These are phyloP conservation scores for Nemania sp. DNA, from an alignment of 2,329 filamentous ascomycete species.

Conservation along the genomic window DNA sequence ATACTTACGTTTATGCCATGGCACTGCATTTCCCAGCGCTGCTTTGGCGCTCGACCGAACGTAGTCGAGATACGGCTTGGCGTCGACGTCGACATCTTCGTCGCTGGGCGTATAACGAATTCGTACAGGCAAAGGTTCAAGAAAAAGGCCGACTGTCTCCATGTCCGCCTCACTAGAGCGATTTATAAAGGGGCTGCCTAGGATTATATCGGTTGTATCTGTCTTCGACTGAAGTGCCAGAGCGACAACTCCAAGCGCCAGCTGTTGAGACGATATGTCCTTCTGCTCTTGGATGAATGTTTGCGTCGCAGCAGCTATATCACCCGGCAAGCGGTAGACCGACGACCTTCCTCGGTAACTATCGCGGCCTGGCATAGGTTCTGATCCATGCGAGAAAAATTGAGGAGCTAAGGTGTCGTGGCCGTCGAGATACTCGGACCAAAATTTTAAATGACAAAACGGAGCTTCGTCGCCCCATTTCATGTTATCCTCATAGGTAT, in stretches of 20 bases:
- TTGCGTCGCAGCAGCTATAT: background rate
- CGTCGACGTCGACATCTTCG: background rate
- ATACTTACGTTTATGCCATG: constrained; percentile 8
- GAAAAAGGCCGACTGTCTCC: constrained; percentile 19
- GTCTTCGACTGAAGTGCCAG: constrained; percentile 1
- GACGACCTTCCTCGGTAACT: background rate
- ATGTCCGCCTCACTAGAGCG: constrained; percentile 5
- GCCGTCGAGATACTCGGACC: constrained; percentile 9
- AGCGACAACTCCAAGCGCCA: constrained; percentile 1
- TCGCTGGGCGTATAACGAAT: background rate
- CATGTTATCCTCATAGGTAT: constrained; percentile 4
- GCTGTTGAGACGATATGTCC: constrained; percentile 12
- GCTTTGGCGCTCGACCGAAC: background rate
- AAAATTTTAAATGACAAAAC: background rate
- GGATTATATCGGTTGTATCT: constrained; percentile 1
- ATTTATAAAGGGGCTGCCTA: constrained; percentile 18
- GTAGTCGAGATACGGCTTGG: background rate
- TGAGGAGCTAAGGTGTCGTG: background rate
- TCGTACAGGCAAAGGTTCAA: constrained; percentile 15
- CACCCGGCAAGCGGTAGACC: background rate
- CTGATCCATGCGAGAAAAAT: background rate
- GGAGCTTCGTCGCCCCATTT: background rate
- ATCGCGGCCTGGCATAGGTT: background rate
- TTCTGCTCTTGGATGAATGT: constrained; percentile 3
- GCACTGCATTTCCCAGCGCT: constrained; percentile 1